Percentiles rank a stretch among this genome's conserved stretches.
Evolutionary conservation across 1,284 basidiomycete genomes (phyloP).

Genomic region (Leccinum pachyderme): DNA sequence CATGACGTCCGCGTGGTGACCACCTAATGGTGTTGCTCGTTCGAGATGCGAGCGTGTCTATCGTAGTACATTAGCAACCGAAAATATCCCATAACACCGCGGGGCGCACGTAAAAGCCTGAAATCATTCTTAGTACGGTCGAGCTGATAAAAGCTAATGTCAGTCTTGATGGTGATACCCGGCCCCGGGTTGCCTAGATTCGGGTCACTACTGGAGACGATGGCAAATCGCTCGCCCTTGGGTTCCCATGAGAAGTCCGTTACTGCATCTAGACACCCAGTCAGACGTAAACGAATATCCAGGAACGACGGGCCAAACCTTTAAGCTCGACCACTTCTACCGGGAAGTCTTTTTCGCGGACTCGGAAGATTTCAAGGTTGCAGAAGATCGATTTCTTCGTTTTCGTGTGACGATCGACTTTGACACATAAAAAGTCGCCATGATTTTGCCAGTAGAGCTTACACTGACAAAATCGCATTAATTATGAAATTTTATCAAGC

Average conservation of each 20-base stretch:
- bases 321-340: slow-evolving; percentile 98
- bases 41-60: slow-evolving; percentile 80
- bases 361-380: slow-evolving; percentile 97
- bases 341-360: slow-evolving; percentile 97
- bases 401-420: slow-evolving; percentile 99
- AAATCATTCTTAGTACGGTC: slow-evolving; percentile 96
- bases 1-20: slow-evolving; percentile 96
- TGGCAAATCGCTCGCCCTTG: slow-evolving; percentile 92
- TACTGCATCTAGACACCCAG: slow-evolving; percentile 73
- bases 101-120: slow-evolving; percentile 72
- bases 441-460: slow-evolving; percentile 99
- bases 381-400: slow-evolving; percentile 99
- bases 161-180: slow-evolving; percentile 93
- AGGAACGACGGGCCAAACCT: slow-evolving; percentile 45
- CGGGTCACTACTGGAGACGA: slow-evolving; percentile 93
- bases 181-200: slow-evolving; percentile 88
- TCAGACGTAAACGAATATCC: slow-evolving; percentile 10
- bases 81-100: slow-evolving; percentile 1
- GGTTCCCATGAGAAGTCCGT: slow-evolving; percentile 99
- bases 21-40: slow-evolving; percentile 96
- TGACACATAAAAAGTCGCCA: slow-evolving; percentile 98
- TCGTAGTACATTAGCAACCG: slow-evolving; percentile 8
- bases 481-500: background rate
- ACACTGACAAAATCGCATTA: slow-evolving; percentile 56
- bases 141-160: slow-evolving; percentile 95